Base-by-base conservation (phyloP, 1,284 basidiomycete species). In the Agaricales sp. region DNA sequence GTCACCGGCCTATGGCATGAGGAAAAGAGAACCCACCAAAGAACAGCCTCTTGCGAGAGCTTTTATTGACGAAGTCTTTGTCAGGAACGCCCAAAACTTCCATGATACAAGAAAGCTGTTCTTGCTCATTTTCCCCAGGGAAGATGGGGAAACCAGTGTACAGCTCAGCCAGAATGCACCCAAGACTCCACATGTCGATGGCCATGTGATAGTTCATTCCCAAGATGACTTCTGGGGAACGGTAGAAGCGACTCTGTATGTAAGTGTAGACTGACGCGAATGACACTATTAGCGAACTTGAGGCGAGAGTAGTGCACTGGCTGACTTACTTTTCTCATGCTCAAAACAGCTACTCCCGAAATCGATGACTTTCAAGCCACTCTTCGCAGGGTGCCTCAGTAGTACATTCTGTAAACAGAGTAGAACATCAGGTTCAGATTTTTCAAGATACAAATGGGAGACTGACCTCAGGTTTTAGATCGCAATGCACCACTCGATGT, bases 91-190 rank as follows among this genome's bases (percentile, higher is more conserved):
- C 96, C 39, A 99, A 80, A 4, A 99, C 88, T 65, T 99, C 96
- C 95, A 99, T 99, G 67, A 99, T 99, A 65, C 96, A 99, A 3
- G 94, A 90, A 52, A 99, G 70, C 61, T 99, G 96, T 64, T 99
- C 95, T 67, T 97, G 93, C 67, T 99, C 96, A 62, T 96, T 96
- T 68, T 98, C 95, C n/a, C 95, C 95, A 0, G 95, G 95, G 69
- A 99, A 99, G 59, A 99, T 94, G 0, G 96, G 96, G 65, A 93
- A 97, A 1, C 96, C 96, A n/a, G 96, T 99, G 67, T 91, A 96
- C 41, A 99, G 72, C 67, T 99, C 96, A 18, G 94, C 95, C 47
- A 99, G 73, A 56, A 99, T 99, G 60, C 96, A 99, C 19, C 95
- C 96, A 55, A 99, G 69, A 71, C 90, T 94, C 93, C 93, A 96